Base-by-base conservation (phyloP, 1,284 basidiomycete species). In the Tilletia setariae region DNA sequence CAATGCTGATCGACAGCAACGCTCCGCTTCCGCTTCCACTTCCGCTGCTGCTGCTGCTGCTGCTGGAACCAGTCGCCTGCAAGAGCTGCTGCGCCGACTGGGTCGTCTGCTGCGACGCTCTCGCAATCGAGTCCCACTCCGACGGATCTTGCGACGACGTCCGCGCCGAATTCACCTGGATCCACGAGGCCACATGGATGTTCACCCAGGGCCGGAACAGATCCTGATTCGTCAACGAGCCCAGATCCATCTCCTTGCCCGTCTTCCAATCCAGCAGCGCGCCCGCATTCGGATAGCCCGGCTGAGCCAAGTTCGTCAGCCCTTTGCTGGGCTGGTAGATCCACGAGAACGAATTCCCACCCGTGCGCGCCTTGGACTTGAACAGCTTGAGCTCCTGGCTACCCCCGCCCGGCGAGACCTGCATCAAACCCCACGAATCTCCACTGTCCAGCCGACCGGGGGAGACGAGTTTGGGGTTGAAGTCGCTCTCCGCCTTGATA, bases 401-500 rank as follows among this genome's bases (percentile, higher is more conserved):
- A 1, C 66, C 69, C 1, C 72, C 75, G 21, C 72, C 71, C 0
- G 79, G 80, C 0, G 72, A 76, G 6, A 82, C 76, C 51, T 82
- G 80, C 64, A 82, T 53, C 40, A 82, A 68, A 15, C 80, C 79
- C 65, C 76, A 70, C 28, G 75, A 74, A 13, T 72, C 68, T 4
- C 80, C 80, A 0, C 73, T 75, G 47, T 80, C 79, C 1, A 80
- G 68, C 9, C 80, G 72, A 0, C 75, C 77, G 15, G 72, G 72
- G 28, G 70, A 73, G 43, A 73, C 43, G 42, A 70, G 66, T 25
- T 23, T 15, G 2, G 72, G 35, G 23, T 74, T 56, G 47, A 82
- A 82, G 46, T 80, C 79, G 19, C 75, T 77, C 61, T 82, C 80
- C 32, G 79, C 76, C 62, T 76, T 75, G 68, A 82, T 82, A 44